Percentiles rank a stretch among this genome's conserved stretches.
Evolutionary conservation across 106 monocot genomes (phyloP).

Genomic region (Hemerocallis citrina): DNA sequence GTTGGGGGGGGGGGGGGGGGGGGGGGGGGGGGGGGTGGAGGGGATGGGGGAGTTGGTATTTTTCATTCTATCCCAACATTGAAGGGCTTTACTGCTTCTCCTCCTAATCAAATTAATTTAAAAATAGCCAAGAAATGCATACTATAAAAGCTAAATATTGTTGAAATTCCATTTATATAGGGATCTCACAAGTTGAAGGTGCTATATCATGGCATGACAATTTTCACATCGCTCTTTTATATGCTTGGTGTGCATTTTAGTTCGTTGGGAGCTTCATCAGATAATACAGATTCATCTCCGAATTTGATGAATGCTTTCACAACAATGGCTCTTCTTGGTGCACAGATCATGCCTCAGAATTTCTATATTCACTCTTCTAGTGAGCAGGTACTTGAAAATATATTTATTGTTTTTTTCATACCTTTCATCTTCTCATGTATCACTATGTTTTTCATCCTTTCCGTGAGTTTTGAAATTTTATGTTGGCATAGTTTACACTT

Average conservation of each 20-base stretch:
- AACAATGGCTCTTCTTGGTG: slow-evolving; percentile 40
- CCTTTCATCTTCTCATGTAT: slow-evolving; percentile 1
- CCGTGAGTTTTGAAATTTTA: background rate
- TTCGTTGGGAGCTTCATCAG: slow-evolving; percentile 16
- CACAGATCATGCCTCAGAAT: slow-evolving; percentile 37
- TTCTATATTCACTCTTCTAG: slow-evolving; percentile 31
- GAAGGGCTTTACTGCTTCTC: too few species aligned
- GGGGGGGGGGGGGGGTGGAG: too few species aligned
- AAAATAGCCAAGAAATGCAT: too few species aligned
- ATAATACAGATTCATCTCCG: slow-evolving; percentile 14
- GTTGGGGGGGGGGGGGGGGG: too few species aligned
- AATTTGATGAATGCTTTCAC: slow-evolving; percentile 16
- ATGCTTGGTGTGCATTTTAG: slow-evolving; percentile 18
- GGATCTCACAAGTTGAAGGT: slow-evolving; percentile 3
- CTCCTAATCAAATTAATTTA: too few species aligned
- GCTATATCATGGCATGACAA: slow-evolving; percentile 19
- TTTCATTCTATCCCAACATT: too few species aligned
- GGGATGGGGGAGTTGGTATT: too few species aligned
- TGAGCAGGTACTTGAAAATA: slow-evolving; percentile 7
- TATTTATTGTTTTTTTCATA: background rate
- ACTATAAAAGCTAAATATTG: too few species aligned
- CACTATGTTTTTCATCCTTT: background rate
- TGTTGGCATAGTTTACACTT: background rate
- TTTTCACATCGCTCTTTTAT: slow-evolving; percentile 20
- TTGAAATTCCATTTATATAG: background rate